Evolutionary conservation across 352 stramenopile genomes (phyloP), one percentile per base, ranked within the genome.

Genomic region (Pythium utonaiense): DNA sequence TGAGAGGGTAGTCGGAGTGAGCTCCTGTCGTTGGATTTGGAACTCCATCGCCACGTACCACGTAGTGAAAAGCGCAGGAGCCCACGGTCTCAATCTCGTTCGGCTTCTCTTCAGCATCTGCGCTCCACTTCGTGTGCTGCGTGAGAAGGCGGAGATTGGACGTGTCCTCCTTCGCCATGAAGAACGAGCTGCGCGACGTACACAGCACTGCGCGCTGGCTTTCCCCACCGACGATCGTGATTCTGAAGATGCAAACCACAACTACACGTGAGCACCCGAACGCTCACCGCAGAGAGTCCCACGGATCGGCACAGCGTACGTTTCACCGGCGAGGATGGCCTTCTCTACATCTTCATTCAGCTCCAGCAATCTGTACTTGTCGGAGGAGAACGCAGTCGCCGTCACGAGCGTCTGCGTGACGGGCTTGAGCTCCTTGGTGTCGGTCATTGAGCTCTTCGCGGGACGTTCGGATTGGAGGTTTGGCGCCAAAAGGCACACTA

Each of bases 111-210:
- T 53, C 51, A 16, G 28, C 21, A 12, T 33, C 28, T 9, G 33
- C 62, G 14, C 5, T 50, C 83, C 83, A 93, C 27, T 83, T 21
- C 22, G 52, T 78, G 56, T 91, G 75, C 9, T 69, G 70, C 14
- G 80, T 91, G 3, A 95, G 52, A 19, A 95, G 62, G 3, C 83
- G 81, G 41, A 92, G 60, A 49, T 95, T 95, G 12, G 81, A 93
- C 41, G 80, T 92, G 47, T 92, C 83, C 47, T 95, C 85, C 31
- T 91, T 92, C 33, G 75, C 79, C 19, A 95, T 67, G 57, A 73
- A 83, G 64, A 77, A 95, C 16, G 83, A 90, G 59, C 81, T 79
- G 54, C 73, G 73, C 12, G 74, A 55, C 34, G 83, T 93, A 62
- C 83, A 93, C 40, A 95, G 55, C 41, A 91, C 83, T 1, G 85